Conservation (phyloP, 805 yeast genomes). For the Hanseniaspora pseudoguilliermondii region DNA sequence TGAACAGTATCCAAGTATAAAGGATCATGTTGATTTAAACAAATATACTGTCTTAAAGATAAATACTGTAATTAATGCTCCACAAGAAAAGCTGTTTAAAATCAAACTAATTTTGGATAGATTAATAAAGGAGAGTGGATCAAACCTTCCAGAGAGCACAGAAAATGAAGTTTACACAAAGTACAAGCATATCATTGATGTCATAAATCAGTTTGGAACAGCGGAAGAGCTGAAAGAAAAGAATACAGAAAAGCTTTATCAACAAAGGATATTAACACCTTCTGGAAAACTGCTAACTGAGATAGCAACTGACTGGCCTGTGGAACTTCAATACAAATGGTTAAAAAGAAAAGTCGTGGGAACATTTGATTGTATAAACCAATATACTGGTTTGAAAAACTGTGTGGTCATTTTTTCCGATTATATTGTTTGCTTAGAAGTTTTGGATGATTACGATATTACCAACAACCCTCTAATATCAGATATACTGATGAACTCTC, state of each 20-base stretch:
- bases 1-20: constrained; percentile 16
- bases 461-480: constrained; percentile 44
- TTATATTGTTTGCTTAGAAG: constrained; percentile 50
- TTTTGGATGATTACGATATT: constrained; percentile 32
- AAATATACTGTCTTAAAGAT: constrained; percentile 39
- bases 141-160: constrained; percentile 27
- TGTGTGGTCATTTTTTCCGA: constrained; percentile 74
- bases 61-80: constrained; percentile 52
- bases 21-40: constrained; percentile 22
- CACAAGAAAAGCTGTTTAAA: constrained; percentile 54
- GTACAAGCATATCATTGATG: constrained; percentile 43
- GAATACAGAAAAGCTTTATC: constrained; percentile 31
- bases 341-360: constrained; percentile 72
- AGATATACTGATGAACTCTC: constrained; percentile 78
- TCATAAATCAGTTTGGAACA: constrained; percentile 73
- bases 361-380: constrained; percentile 40
- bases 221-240: constrained; percentile 21
- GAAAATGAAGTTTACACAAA: constrained; percentile 27
- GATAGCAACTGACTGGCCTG: constrained; percentile 77
- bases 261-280: constrained; percentile 70
- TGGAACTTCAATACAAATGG: constrained; percentile 81
- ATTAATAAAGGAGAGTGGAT: constrained; percentile 36
- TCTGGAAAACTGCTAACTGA: constrained; percentile 81
- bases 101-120: constrained; percentile 57
- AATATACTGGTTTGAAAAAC: constrained; percentile 31